A percentile compares a stretch with the other conserved stretches of the same genome.
Evolutionary conservation across 164 flowering plant genomes (phyloP).

Genomic region (Platanus orientalis): DNA sequence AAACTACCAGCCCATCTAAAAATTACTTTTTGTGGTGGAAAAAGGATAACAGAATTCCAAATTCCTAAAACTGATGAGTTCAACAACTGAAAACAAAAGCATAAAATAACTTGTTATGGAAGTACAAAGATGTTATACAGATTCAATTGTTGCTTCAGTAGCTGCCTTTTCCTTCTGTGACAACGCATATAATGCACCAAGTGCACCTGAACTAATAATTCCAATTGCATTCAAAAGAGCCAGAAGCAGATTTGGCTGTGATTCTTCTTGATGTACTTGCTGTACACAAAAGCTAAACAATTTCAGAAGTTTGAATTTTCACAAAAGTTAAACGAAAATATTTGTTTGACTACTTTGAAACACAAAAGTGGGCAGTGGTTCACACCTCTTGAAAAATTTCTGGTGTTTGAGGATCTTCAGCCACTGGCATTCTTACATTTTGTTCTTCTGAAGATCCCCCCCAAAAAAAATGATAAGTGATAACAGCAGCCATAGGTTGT

Average conservation of each 20-base stretch:
- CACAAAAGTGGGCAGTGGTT: slow-evolving; percentile 8
- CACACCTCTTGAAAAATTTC: slow-evolving; percentile 36
- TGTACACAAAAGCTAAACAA: slow-evolving; percentile 25
- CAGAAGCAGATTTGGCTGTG: slow-evolving; percentile 40
- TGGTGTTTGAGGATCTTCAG: slow-evolving; percentile 8
- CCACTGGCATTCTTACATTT: slow-evolving; percentile 14
- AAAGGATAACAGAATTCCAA: background rate
- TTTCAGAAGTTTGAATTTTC: slow-evolving; percentile 9
- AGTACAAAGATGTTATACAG: slow-evolving; percentile 40
- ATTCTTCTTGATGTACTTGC: slow-evolving; percentile 28
- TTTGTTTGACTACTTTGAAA: slow-evolving; percentile 1
- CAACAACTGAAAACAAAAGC: background rate
- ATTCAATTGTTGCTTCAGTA: slow-evolving; percentile 51
- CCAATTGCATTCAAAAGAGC: slow-evolving; percentile 72
- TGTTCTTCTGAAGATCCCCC: slow-evolving; percentile 42
- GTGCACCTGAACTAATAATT: slow-evolving; percentile 54
- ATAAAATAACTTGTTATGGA: slow-evolving; percentile 3
- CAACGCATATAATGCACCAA: slow-evolving; percentile 73
- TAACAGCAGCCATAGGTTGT: background rate
- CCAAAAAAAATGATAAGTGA: slow-evolving; percentile 13
- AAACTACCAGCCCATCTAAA: slow-evolving; percentile 2
- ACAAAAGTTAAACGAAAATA: slow-evolving; percentile 1
- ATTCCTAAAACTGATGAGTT: background rate
- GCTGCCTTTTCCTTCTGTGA: slow-evolving; percentile 51
- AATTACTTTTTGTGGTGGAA: background rate